Percentiles rank a stretch among this genome's conserved stretches.
Conservation (phyloP, 345 rosid genomes). For the Cardamine resedifolia region DNA sequence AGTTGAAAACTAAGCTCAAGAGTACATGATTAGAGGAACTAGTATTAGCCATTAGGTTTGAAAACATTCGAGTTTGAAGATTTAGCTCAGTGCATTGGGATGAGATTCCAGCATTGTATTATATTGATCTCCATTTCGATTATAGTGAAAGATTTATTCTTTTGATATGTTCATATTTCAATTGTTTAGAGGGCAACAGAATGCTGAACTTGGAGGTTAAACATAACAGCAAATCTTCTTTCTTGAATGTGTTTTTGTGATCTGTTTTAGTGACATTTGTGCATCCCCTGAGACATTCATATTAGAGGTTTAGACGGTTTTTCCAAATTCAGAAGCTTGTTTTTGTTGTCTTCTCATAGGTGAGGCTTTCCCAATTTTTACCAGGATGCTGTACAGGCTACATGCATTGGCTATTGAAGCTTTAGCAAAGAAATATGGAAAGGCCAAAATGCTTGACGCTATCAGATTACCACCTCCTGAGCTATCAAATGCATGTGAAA, state of each 20-base stretch:
- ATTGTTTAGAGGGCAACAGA: not conserved
- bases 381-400: conserved; percentile 86
- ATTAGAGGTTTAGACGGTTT: not conserved
- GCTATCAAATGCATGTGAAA: conserved; percentile 81
- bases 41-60: not conserved
- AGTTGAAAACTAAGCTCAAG: not conserved
- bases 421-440: conserved; percentile 76
- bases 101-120: not conserved
- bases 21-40: not conserved
- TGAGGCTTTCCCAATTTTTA: conserved; percentile 39
- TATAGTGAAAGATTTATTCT: not conserved
- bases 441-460: conserved; percentile 86
- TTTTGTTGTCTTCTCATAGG: conserved; percentile 43
- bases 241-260: not conserved
- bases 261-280: no score
- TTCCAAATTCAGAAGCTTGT: not conserved
- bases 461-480: conserved; percentile 88
- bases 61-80: conserved; percentile 9
- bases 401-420: conserved; percentile 76
- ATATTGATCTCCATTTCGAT: not conserved
- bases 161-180: conserved; percentile 3
- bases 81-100: not conserved
- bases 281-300: not conserved
- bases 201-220: not conserved
- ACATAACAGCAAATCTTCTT: not conserved